Base-by-base conservation (phyloP, 2,329 filamentous ascomycete genomes). In the Cladosporium oxysporum region DNA sequence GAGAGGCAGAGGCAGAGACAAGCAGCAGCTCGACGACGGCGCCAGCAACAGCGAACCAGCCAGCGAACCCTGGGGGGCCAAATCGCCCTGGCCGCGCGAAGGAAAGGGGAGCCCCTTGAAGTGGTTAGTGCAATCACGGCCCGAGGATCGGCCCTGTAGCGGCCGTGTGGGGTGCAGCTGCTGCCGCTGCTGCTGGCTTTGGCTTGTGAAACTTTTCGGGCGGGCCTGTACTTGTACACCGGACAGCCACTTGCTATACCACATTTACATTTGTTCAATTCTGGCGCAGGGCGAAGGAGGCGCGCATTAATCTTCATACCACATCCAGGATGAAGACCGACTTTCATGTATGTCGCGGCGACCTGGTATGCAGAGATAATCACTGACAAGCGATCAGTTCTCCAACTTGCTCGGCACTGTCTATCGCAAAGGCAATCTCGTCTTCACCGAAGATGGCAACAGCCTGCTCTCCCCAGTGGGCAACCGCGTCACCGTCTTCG, bases 401-500 rank as follows among this genome's bases (percentile, higher is more conserved):
- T 97, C 94, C 78, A 99, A 98, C 81, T 87, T 99, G 78, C 87
- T 99, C 76, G 96, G 95, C 77, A 99, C 95, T 72, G 95, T 99
- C 77, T 99, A 98, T 84, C 92, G 93, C 83, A 92, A 93, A 87
- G 95, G 96, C 81, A 99, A 98, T 79, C 87, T 99, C 75, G 86
- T 97, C 77, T 99, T 96, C 83, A 96, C 92, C 74, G 92, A 93
- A 68, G 94, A 99, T 86, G 96, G 96, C 77, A 95, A 92, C 74
- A 94, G 92, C 81, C 86, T 99, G 71, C 91, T 96, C 75, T 99
- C 95, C 53, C 96, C 95, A 8, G 95, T 99, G 62, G 95, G 95
- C 77, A 99, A 98, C 81, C 86, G 93, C 76, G 93, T 99, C 68
- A 92, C 94, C 1, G 91, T 98, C 62, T 99, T 99, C 79, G 94